Base-by-base conservation (phyloP, 164 flowering plant species). In the Annona squamosa region DNA sequence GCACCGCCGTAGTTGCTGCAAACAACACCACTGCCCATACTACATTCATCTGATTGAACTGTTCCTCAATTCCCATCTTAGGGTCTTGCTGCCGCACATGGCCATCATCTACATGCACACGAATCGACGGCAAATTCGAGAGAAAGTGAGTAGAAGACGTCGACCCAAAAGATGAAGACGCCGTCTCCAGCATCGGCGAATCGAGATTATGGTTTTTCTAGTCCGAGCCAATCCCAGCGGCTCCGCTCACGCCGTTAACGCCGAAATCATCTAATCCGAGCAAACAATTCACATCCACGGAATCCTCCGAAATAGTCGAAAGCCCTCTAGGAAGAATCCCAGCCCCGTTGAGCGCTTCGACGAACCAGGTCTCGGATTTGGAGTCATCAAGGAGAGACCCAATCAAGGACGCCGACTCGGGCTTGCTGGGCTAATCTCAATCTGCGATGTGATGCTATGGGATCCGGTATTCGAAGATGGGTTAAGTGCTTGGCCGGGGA, bases 311-410 rank as follows among this genome's bases (percentile, higher is more conserved):
- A 65, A 87, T 94, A 13, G 77, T 72, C 0, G 95, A 89, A 5
- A 81, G 69, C 0, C 86, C 87, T 62, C 94, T 75, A 5, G 89
- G 87, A 46, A 89, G 75, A 45, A 86, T 57, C 6, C 84, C 86
- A 1, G 88, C 61, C 4, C 83, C 81, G 64, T 91, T 92, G 17
- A 92, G 83, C 1, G 97, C 98, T 66, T 92, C 93, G 4, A 92
- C 89, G 66, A 92, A 92, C 98, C 97, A 92, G 1, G 87, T 84
- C 76, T 91, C 97, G 0, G 94, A 87, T 66, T 92, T 92, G 13
- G 90, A 84, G 62, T 88, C 96, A 19, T 81, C 90, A 0, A 92
- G 84, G 1, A 89, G 79, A 0, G 86, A 78, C 0, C 96, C 96
- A 80, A 92, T 84, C 0, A 94, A 89, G 4, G 86, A 78, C 2